Evolutionary conservation across 148 eudicot genomes (phyloP), one percentile per base, ranked within the genome.

Genomic region (Pouteria glomerata): DNA sequence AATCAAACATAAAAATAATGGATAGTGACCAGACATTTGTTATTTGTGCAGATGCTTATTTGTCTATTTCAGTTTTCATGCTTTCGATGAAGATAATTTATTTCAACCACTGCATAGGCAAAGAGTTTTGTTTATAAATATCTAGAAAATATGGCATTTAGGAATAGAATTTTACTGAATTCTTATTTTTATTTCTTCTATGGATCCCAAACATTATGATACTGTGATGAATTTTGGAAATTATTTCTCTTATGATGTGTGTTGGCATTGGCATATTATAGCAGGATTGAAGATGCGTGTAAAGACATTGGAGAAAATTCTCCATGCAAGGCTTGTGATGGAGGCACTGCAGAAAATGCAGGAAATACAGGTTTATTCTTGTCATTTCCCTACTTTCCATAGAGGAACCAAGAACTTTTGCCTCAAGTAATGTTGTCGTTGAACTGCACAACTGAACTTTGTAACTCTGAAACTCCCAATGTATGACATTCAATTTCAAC

Each of bases 351-450:
- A 27, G 68, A 60, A 71, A 71, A 56, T 58, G 55, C 56, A 27
- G 68, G 52, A 71, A 71, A 56, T 70, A 23, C 72, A 79, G 72
- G 78, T 74, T 47, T 14, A 35, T 66, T 63, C 48, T 64, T 31
- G 19, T 16, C 7, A 47, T 53, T 69, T 63, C 47, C 57, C 19
- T 55, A 3, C 53, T 13, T 12, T 59, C 50, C 39, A 57, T 41
- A 30, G 27, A 15, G 44, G n/a, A 50, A 50, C 29, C 1, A 67
- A 48, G 50, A 44, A 27, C 27, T 45, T 66, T 67, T 31, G 26
- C 23, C 23, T 53, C 31, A n/a, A 18, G 6, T 69, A 8, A 44
- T 35, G 26, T 23, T 12, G 18, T 51, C 8, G 41, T 61, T 62
- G 11, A 35, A 52, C 33, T 50, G 14, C 37, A 53, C 27, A 7